Base-by-base conservation (phyloP, 75 land plant species). In the Cunninghamia lanceolata region DNA sequence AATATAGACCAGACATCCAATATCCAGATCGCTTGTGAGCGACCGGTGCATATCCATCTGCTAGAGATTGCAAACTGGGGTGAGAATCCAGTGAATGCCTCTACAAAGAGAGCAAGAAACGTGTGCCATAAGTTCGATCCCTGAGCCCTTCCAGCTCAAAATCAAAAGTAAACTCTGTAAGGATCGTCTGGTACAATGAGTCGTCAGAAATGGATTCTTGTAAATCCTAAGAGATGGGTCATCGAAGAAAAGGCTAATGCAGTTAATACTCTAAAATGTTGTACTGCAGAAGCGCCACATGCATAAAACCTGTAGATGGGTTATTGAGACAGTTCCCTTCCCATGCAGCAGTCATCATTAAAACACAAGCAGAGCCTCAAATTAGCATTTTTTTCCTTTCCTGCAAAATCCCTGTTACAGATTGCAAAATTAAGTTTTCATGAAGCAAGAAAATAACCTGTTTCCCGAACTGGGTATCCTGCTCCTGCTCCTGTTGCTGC, bases 371-470 rank as follows among this genome's bases (percentile, higher is more conserved):
- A 38, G 52, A 50, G n/a, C 85, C 80, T 54, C 30, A 42, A 7
- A 76, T 80, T 40, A 80, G n/a, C 46, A 42, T 30, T 21, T 28
- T 76, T 34, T 43, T 40, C 45, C 30, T 80, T 43, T 40, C 46
- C 46, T 80, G 82, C 30, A 80, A 80, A 80, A 80, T 25, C 82
- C 82, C 82, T 80, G 45, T 80, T 80, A 80, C 82, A 80, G 79
- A 63, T 63, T 71, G 40, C 3, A 80, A 80, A 80, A 80, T 80
- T 43, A 71, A 80, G 46, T 38, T 80, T 50, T 76, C 42, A 80
- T 80, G 82, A 43, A 80, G 52, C 47, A 80, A 80, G 82, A 80
- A 43, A 80, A 42, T 80, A 80, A 80, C 82, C 82, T 80, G 82
- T 80, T 80, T 42, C 50, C 42, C 42, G 79, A 38, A 76, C 79